Base-by-base conservation (phyloP, 2,329 filamentous ascomycete species). In the Thelonectria blattea region DNA sequence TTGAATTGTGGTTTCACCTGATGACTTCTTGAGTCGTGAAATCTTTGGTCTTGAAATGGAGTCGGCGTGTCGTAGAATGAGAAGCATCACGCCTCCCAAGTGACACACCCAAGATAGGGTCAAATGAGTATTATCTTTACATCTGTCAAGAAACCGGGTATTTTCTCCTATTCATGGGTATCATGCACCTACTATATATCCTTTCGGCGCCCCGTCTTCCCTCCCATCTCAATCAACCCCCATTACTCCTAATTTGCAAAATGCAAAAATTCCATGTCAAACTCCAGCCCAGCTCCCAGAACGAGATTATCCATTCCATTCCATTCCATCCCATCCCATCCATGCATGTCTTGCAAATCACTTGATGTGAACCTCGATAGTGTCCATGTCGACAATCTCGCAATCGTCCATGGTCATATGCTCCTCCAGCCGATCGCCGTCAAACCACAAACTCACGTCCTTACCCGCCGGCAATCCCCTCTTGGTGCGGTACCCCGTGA, bases 351-450 rank as follows among this genome's bases (percentile, higher is more conserved):
- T 30, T 39, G 17, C 14, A 37, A 18, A 17, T 76, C 65, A 86
- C 65, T 81, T 85, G 55, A 93, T 75, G 65, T 89, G 82, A 20
- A 95, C 90, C 74, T 96, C 92, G 34, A 96, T 79, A 27, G 84
- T 82, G 72, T 94, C 91, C 79, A 88, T 82, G 68, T 96, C 90
- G 47, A 86, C 86, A 42, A 96, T 85, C 17, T 92, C 92, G 2
- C 88, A 83, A 37, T 91, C 87, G 46, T 80, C 80, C 47, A 95
- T 81, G 2, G 82, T 84, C 30, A 79, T 77, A 1, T 86, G 80
- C 17, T 85, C 82, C 14, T 88, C 84, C 27, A 96, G 77, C 48
- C 79, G 78, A 52, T 93, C 91, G 14, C 92, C 92, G 67, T 96
- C 92, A 74, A 92, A 93, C 66, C 83, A 80, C 11, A 96, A 78